Base-by-base conservation (phyloP, 768 basidiomycete species). In the Podaxis mareebaensis region DNA sequence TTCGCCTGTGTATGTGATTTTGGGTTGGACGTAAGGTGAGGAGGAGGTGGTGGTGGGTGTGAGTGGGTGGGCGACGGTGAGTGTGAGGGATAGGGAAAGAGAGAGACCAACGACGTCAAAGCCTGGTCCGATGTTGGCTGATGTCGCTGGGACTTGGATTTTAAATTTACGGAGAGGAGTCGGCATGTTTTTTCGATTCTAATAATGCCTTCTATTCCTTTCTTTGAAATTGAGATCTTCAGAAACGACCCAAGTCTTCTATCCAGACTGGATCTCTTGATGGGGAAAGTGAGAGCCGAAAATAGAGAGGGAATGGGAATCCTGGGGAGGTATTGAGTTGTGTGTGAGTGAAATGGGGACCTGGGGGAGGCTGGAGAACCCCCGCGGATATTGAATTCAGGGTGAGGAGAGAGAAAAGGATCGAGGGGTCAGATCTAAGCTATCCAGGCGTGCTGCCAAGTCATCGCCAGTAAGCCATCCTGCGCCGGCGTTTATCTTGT, bases 21-120 rank as follows among this genome's bases (percentile, higher is more conserved):
- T 73, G 6, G 95, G 93, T 6, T 80, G 79, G 20, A 73, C 64
- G 48, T 82, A 78, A 8, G 75, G 28, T 52, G 74, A 52, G 36
- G 72, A 66, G 28, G 75, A 67, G 30, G 74, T 71, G 38, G 95
- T 89, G 53, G 83, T 82, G 70, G 99, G 82, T 15, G 86, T 89
- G 68, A 98, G 85, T 67, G 89, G 83, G 33, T 97, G 85, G 1
- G 93, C 7, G 28, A 30, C 1, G 28, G 28, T 30, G 28, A 30
- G 82, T 13, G 86, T 89, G 68, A 98, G 85, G 67, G 89, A 83
- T 30, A 98, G 85, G 1, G 93, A 94, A 24, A 99, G 87, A 0
- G 96, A 96, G 66, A 99, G 89, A n/a, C 97, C 97, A 67, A 98
- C 95, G 66, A 99, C 97, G 75, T 99, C 97, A 76, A 99, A 99